Percentiles rank a stretch among this genome's conserved stretches.
phyloP scores from a whole-genome alignment of 2,329 filamentous ascomycete genomes.

The Ophiostoma fasciatum region DNA sequence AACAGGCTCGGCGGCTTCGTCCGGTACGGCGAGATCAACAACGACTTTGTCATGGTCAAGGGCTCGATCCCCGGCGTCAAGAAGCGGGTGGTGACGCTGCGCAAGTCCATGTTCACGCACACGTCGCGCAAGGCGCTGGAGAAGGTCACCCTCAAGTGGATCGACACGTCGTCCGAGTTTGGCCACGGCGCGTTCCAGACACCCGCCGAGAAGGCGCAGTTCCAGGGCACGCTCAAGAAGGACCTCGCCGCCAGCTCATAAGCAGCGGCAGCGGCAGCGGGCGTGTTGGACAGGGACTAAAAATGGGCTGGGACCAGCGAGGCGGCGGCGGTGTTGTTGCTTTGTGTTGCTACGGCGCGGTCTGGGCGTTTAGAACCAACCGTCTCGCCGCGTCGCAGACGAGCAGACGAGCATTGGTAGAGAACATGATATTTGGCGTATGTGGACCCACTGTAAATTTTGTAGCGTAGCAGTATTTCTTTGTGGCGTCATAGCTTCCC shows the following conservation, averaged over 20 bases:
- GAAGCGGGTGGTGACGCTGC: slow-evolving; percentile 98
- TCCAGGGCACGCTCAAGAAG: slow-evolving; percentile 99
- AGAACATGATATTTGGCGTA: too few relatives aligned
- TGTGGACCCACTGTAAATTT: too few relatives aligned
- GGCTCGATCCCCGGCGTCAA: slow-evolving; percentile 94
- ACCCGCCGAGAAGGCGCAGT: slow-evolving; percentile 91
- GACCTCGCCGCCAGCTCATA: slow-evolving; percentile 44
- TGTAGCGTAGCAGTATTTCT: too few relatives aligned
- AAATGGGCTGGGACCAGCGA: too few relatives aligned
- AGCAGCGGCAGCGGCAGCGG: slow-evolving; percentile 8
- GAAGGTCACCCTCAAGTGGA: slow-evolving; percentile 99
- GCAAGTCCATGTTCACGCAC: slow-evolving; percentile 97
- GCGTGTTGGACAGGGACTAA: too few relatives aligned
- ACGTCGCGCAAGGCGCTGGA: slow-evolving; percentile 90
- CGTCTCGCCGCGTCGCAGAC: too few relatives aligned
- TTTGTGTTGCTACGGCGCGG: too few relatives aligned
- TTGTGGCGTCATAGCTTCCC: too few relatives aligned
- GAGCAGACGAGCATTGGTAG: too few relatives aligned
- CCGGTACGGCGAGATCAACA: slow-evolving; percentile 98
- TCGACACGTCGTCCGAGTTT: slow-evolving; percentile 99
- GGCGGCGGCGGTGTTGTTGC: too few relatives aligned
- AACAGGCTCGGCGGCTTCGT: slow-evolving; percentile 98
- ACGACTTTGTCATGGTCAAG: slow-evolving; percentile 97
- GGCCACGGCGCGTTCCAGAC: slow-evolving; percentile 99
- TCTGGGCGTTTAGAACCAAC: too few relatives aligned